Conservation (phyloP, 2,329 filamentous ascomycete species). For the Cytospora chrysosperma region DNA sequence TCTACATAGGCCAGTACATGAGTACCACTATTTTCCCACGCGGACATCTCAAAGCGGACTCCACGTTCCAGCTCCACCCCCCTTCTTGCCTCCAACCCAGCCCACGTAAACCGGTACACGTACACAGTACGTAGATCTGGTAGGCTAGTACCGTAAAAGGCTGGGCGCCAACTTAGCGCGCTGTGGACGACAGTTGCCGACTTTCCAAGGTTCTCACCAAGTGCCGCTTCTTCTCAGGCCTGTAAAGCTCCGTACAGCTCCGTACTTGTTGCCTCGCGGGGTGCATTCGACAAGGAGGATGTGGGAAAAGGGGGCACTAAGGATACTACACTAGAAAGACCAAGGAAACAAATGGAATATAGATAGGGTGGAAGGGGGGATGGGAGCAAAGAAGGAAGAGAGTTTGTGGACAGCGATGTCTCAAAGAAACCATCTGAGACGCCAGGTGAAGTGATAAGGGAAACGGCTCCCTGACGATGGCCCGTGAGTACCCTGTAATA, state of each 20-base stretch:
- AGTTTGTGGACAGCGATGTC: background rate
- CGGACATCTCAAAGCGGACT: background rate
- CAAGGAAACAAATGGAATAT: no score
- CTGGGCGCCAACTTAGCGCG: background rate
- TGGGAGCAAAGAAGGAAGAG: background rate
- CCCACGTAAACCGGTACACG: no score
- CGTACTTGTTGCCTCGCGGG: background rate
- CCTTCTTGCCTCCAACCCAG: background rate
- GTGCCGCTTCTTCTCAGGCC: background rate
- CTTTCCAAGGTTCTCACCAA: background rate
- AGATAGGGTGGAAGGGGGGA: background rate
- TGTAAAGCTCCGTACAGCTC: no score
- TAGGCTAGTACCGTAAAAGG: background rate
- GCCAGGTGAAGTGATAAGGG: constrained; percentile 10
- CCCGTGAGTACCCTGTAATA: constrained; percentile 5
- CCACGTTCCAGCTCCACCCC: background rate
- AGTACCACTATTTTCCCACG: background rate
- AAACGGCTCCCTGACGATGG: background rate
- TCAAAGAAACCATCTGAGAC: constrained; percentile 13
- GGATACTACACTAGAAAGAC: background rate
- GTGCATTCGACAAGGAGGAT: background rate
- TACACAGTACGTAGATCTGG: background rate
- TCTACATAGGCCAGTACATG: no score
- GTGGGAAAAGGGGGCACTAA: background rate
- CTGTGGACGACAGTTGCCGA: background rate